phyloP scores from a whole-genome alignment of 805 yeast species.

The Saccharomycopsis javanensis region DNA sequence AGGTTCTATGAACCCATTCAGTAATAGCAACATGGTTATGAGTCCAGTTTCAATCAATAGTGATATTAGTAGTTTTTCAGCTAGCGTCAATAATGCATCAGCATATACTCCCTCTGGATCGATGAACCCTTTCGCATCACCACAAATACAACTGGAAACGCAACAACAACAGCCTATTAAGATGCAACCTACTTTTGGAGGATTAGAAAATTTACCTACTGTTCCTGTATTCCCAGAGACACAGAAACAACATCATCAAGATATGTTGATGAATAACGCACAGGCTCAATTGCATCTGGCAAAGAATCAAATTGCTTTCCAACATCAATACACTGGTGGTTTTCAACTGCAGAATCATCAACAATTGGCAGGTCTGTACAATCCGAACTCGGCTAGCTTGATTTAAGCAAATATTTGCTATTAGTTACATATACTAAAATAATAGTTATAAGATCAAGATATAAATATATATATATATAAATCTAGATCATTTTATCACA shows the following conservation, averaged over 20 bases:
- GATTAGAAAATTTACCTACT: conserved; percentile 57
- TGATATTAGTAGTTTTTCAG: conserved; percentile 29
- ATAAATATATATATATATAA: no score
- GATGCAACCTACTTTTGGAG: conserved; percentile 62
- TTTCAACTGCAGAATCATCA: conserved; percentile 25
- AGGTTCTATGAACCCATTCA: conserved; percentile 35
- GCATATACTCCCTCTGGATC: conserved; percentile 40
- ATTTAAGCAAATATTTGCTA: not conserved
- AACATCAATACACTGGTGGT: conserved; percentile 25
- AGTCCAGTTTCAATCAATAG: conserved; percentile 21
- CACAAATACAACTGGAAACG: conserved; percentile 27
- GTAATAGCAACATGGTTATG: conserved; percentile 7
- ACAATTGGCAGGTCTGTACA: conserved; percentile 22
- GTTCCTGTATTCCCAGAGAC: conserved; percentile 63
- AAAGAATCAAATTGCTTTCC: conserved; percentile 15
- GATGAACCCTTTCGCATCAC: conserved; percentile 48
- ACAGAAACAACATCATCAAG: conserved; percentile 28
- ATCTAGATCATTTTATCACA: no score
- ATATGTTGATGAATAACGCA: conserved; percentile 10
- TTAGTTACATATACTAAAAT: no score
- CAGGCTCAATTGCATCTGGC: conserved; percentile 13
- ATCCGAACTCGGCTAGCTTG: conserved; percentile 9
- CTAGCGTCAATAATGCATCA: conserved; percentile 29
- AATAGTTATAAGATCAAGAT: no score
- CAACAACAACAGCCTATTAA: conserved; percentile 23